Percentiles rank a stretch among this genome's conserved stretches.
Conservation (phyloP, 2,329 filamentous ascomycete species). For the Diaporthe sp. region DNA sequence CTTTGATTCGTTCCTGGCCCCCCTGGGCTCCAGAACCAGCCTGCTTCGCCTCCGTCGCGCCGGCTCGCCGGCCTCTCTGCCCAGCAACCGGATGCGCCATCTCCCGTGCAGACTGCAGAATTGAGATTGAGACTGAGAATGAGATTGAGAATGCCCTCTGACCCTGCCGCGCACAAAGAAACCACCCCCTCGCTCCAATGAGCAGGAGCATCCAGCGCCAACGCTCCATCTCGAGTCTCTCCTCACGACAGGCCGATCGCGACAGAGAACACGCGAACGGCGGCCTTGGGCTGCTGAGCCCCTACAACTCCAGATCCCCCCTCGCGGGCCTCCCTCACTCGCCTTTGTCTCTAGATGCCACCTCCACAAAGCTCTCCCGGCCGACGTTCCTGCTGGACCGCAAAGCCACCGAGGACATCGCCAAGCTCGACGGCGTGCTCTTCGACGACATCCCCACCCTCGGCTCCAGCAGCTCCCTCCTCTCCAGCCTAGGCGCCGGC, state of each 20-base stretch:
- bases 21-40: slow-evolving; percentile 10
- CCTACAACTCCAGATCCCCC: slow-evolving; percentile 42
- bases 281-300: slow-evolving; percentile 40
- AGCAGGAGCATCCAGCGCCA: slow-evolving; percentile 42
- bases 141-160: slow-evolving; percentile 28
- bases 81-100: slow-evolving; percentile 28
- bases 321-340: slow-evolving; percentile 41
- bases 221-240: slow-evolving; percentile 43
- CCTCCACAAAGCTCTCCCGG: slow-evolving; percentile 35
- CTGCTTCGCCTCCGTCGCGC: slow-evolving; percentile 22
- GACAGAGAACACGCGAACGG: slow-evolving; percentile 40
- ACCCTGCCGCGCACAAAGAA: slow-evolving; percentile 30
- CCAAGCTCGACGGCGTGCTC: slow-evolving; percentile 43
- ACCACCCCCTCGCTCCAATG: slow-evolving; percentile 38
- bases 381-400: slow-evolving; percentile 39
- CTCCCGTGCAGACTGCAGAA: not conserved
- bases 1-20: not conserved
- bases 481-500: slow-evolving; percentile 40
- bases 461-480: slow-evolving; percentile 40
- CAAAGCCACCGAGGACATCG: slow-evolving; percentile 40
- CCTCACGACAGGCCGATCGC: slow-evolving; percentile 39
- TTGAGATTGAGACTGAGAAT: not conserved
- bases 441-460: slow-evolving; percentile 44
- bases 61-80: slow-evolving; percentile 24
- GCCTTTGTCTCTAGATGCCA: slow-evolving; percentile 39